Evolutionary conservation across 192 early-diverging fungal genomes (phyloP), one percentile per base, ranked within the genome.

Genomic region (Backusella liffmaniae): DNA sequence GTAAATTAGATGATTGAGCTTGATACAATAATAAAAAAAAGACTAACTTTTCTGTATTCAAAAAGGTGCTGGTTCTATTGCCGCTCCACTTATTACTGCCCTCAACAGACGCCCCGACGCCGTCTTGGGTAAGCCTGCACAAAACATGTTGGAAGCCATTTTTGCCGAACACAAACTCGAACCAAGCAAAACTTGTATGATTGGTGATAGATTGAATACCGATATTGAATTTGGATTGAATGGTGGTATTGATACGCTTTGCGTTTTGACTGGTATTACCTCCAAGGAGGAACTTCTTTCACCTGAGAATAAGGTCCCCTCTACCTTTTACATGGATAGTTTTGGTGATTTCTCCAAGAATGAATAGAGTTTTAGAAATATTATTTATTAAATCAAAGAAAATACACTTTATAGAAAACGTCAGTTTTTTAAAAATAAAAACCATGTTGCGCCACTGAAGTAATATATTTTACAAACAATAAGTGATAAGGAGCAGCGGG

Each of bases 131-230:
- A 99, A 99, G 80, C 98, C 98, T 10, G 91, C 94, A 77, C 88
- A 91, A 76, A 92, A 91, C 12, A 98, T 99, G 97, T 83, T 99
- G 59, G 95, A 99, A 70, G 91, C 93, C 66, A 97, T 99, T 71
- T 84, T 95, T 59, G 84, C 91, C 42, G 92, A 93, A 46, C 92
- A 90, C 77, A 86, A 92, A 66, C 86, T 98, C 4, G 92, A 98
- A 72, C 91, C 88, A 0, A 66, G 82, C 12, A 84, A 92, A 59
- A 96, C 96, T 5, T 96, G 93, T 83, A 99, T 99, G 98, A 92
- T 99, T 51, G 98, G 98, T 30, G 98, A 99, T 79, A 87, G 96
- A 32, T 84, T 99, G 44, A 94, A 97, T 81, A 99, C 98, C 4
- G 98, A 99, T 82, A 96, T 99, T 76, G 89, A 89, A 36, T 99